phyloP scores from a whole-genome alignment of 345 rosid genomes.

The Firmiana major region DNA sequence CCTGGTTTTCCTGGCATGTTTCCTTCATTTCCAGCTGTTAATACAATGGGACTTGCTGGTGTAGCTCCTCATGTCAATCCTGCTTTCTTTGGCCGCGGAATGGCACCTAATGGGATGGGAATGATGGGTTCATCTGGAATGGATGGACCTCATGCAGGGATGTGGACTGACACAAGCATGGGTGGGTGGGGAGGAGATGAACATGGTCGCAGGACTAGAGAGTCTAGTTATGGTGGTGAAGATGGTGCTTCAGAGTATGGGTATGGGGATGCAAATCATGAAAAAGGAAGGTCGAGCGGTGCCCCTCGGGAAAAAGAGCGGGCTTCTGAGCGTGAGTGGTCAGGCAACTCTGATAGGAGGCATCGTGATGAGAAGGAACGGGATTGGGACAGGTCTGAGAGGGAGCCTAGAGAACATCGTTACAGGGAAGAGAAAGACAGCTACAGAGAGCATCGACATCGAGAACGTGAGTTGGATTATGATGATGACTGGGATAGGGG shows the following conservation, averaged over 20 bases:
- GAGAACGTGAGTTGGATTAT: conserved; percentile 61
- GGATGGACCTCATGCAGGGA: conserved; percentile 64
- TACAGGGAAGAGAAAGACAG: conserved; percentile 64
- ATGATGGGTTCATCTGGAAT: conserved; percentile 67
- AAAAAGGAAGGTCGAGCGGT: conserved; percentile 57
- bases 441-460: conserved; percentile 58
- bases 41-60: conserved; percentile 75
- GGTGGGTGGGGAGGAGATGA: conserved; percentile 68
- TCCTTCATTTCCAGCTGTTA: conserved; percentile 70
- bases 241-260: conserved; percentile 88
- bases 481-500: conserved; percentile 72
- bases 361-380: conserved; percentile 52
- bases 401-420: conserved; percentile 50
- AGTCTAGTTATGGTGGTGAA: conserved; percentile 75
- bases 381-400: conserved; percentile 56
- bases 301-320: conserved; percentile 60
- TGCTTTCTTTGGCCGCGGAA: conserved; percentile 70
- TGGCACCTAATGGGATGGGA: conserved; percentile 61
- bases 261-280: conserved; percentile 69
- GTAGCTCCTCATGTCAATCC: conserved; percentile 93
- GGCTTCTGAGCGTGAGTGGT: conserved; percentile 66
- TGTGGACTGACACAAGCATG: conserved; percentile 74
- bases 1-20: conserved; percentile 77
- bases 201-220: conserved; percentile 47
- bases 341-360: conserved; percentile 60